Evolutionary conservation across 1,284 basidiomycete species (phyloP).

Genomic region (Fomes fomentarius): DNA sequence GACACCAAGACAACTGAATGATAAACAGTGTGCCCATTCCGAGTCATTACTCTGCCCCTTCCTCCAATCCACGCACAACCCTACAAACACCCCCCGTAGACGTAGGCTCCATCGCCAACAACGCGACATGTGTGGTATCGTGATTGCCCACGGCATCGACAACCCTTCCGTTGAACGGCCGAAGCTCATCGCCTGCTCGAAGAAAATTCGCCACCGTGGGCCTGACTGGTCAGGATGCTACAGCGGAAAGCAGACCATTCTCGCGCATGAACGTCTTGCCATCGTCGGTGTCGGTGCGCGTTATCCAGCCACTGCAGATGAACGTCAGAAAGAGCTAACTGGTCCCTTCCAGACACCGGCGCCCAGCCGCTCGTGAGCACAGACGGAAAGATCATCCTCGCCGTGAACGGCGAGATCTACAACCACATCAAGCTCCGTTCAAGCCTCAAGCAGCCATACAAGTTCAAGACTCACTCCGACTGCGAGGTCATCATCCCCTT

Average conservation of each 20-base stretch:
- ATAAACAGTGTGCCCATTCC: constrained; percentile 17
- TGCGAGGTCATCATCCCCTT: constrained; percentile 97
- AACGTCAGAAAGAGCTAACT: not conserved
- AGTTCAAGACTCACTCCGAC: constrained; percentile 98
- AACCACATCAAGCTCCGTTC: constrained; percentile 90
- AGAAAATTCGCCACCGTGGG: constrained; percentile 89
- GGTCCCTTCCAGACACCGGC: constrained; percentile 81
- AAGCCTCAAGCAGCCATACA: constrained; percentile 61
- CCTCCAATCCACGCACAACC: not conserved
- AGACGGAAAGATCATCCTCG: constrained; percentile 85
- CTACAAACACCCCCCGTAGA: not conserved
- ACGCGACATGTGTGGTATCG: constrained; percentile 84
- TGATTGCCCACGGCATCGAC: constrained; percentile 81
- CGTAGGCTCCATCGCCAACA: not conserved
- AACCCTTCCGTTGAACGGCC: constrained; percentile 72
- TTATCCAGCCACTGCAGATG: not conserved
- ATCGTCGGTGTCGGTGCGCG: constrained; percentile 96
- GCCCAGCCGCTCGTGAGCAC: constrained; percentile 94
- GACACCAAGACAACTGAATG: constrained; percentile 5
- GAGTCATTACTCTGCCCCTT: constrained; percentile 19
- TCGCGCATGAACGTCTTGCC: constrained; percentile 92
- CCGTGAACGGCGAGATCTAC: constrained; percentile 99
- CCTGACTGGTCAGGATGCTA: constrained; percentile 97
- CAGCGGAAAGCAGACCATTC: constrained; percentile 79
- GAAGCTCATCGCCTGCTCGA: constrained; percentile 83